phyloP scores from a whole-genome alignment of 257 asterid genomes.

The Solanum clarkiae region DNA sequence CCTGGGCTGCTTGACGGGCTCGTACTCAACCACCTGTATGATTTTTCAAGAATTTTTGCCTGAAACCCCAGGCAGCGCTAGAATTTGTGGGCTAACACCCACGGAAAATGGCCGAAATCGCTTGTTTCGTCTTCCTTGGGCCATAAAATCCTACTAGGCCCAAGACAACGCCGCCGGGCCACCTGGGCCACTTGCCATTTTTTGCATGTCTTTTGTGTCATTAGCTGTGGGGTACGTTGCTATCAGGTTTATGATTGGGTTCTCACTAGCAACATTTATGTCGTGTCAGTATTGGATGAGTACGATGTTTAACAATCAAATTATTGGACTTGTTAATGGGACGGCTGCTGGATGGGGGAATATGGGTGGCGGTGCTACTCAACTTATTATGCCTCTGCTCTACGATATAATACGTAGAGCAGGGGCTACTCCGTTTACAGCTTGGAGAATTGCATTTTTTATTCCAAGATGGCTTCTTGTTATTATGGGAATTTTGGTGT shows the following conservation, averaged over 20 bases:
- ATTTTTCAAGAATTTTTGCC: too few species aligned
- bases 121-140: too few species aligned
- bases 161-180: too few species aligned
- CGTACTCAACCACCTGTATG: too few species aligned
- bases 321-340: slow-evolving; percentile 12
- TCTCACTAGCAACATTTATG: slow-evolving; percentile 16
- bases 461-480: slow-evolving; percentile 11
- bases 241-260: slow-evolving; percentile 21
- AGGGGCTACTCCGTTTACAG: slow-evolving; percentile 9
- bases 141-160: too few species aligned
- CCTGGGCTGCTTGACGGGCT: too few species aligned
- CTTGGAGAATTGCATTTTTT: slow-evolving; percentile 17
- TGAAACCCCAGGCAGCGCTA: too few species aligned
- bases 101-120: too few species aligned
- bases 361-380: slow-evolving; percentile 19
- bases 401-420: slow-evolving; percentile 4
- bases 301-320: slow-evolving; percentile 5
- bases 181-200: too few species aligned
- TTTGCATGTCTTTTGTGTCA: not conserved
- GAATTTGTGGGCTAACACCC: too few species aligned
- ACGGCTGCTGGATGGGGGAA: slow-evolving; percentile 24
- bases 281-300: slow-evolving; percentile 16
- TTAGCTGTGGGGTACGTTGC: slow-evolving; percentile 14
- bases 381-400: slow-evolving; percentile 13
- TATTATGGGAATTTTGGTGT: slow-evolving; percentile 13